Evolutionary conservation across 768 basidiomycete species (phyloP), one percentile per base, ranked within the genome.

Genomic region (Termitomyces heimii): DNA sequence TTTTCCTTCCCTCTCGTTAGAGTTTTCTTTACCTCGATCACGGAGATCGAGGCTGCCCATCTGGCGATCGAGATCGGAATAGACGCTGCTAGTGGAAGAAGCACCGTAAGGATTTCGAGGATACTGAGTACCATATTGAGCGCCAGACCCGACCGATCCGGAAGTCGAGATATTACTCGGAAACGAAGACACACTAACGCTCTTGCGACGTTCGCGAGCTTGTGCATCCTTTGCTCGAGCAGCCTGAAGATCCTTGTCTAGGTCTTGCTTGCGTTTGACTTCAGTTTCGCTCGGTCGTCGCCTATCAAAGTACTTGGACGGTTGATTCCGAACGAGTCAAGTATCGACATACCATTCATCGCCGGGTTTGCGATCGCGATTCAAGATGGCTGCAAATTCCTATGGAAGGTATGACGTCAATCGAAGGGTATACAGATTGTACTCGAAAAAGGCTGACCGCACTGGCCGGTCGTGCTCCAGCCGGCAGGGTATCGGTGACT

Each of bases 371-470:
- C 82, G 76, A 57, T 75, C 73, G 51, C 81, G 75, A 57, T 75
- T 73, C 80, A 82, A 85, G 10, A 82, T 78, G 20, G 82, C 79
- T 31, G 77, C 70, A 58, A 86, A 85, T 24, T 85, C 82, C 86
- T 88, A 52, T 13, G 55, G 2, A 32, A 45, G 12, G 14, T 28
- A 48, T 9, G 42, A 61, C 10, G 16, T 45, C 5, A 35, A 22
- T 16, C 2, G 7, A 45, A 55, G 32, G 5, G 20, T 39, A 22
- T 35, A n/a, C 45, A 44, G 18, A 62, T 60, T 57, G 52, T 59
- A 35, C 60, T 43, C 12, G 46, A 18, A 20, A 18, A 53, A 59
- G 39, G 68, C 78, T 65, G 54, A 85, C 88, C 47, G 75, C 66
- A 63, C 71, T 79, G 5, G 85, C 86, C 9, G 83, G 83, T 53